Percentiles rank a stretch among this genome's conserved stretches.
phyloP scores from a whole-genome alignment of 2,329 filamentous ascomycete genomes.

The Hypoxylon rubiginosum region DNA sequence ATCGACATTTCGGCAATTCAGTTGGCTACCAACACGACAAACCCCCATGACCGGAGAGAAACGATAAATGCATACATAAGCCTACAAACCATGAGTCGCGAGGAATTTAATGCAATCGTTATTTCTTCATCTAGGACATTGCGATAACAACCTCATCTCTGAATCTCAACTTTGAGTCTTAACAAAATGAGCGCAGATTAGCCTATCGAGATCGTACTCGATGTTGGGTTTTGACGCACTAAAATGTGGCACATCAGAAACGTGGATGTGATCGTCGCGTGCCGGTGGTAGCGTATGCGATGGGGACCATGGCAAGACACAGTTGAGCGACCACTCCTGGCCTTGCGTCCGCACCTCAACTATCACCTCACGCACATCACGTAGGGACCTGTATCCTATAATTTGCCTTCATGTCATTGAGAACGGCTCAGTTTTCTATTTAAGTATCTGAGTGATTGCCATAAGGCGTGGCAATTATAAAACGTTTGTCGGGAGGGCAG shows the following conservation, averaged over 20 bases:
- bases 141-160: slow-evolving; percentile 20
- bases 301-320: slow-evolving; percentile 39
- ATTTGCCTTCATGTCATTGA: slow-evolving; percentile 27
- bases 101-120: slow-evolving; percentile 9
- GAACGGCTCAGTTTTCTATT: slow-evolving; percentile 14
- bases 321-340: slow-evolving; percentile 43
- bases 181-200: slow-evolving; percentile 16
- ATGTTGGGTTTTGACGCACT: slow-evolving; percentile 16
- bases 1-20: slow-evolving; percentile 36
- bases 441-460: slow-evolving; percentile 18
- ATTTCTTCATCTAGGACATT: slow-evolving; percentile 3
- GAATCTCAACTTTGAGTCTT: slow-evolving; percentile 8
- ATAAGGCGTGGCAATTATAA: slow-evolving; percentile 12
- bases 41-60: slow-evolving; percentile 14
- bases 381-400: slow-evolving; percentile 29
- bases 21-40: slow-evolving; percentile 26
- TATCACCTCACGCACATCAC: slow-evolving; percentile 28
- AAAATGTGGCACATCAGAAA: slow-evolving; percentile 23
- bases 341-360: slow-evolving; percentile 31
- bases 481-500: slow-evolving; percentile 3
- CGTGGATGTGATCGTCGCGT: slow-evolving; percentile 39
- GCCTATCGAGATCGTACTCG: slow-evolving; percentile 19
- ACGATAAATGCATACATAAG: slow-evolving; percentile 21
- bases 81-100: slow-evolving; percentile 1
- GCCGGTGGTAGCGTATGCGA: slow-evolving; percentile 33